A percentile compares a stretch with the other conserved stretches of the same genome.
phyloP scores from a whole-genome alignment of 345 rosid species.

The Ailanthus altissimus region DNA sequence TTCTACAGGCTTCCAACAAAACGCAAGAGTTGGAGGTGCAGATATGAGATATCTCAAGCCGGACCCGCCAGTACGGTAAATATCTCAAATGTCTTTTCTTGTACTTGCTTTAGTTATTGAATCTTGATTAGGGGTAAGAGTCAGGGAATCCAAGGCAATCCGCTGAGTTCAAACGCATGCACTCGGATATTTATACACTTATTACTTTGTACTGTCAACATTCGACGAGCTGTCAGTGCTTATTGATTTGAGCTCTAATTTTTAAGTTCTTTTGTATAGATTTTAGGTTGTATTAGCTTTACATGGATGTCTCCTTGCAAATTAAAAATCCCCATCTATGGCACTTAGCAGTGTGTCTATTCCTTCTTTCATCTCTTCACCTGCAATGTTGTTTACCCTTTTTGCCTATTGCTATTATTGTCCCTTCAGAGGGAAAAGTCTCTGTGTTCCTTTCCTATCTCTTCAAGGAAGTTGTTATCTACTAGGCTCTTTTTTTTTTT shows the following conservation, averaged over 20 bases:
- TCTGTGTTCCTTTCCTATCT: not conserved
- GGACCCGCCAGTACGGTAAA: too few relatives aligned
- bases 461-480: not conserved
- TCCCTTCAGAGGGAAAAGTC: not conserved
- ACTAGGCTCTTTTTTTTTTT: too few relatives aligned
- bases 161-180: not conserved
- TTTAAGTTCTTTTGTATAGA: not conserved
- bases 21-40: too few relatives aligned
- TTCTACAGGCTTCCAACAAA: too few relatives aligned
- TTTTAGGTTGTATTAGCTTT: not conserved
- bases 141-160: not conserved
- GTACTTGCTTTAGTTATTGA: not conserved
- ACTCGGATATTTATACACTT: not conserved
- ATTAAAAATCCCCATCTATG: constrained; percentile 4
- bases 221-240: not conserved
- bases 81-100: not conserved
- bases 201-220: not conserved
- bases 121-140: not conserved
- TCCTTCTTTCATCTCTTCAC: not conserved
- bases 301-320: not conserved
- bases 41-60: too few relatives aligned
- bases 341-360: not conserved
- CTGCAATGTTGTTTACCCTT: not conserved
- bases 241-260: not conserved
- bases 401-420: not conserved